A percentile compares a stretch with the other conserved stretches of the same genome.
These are phyloP conservation scores for Cercospora zeae-maydis DNA, from an alignment of 2,329 filamentous ascomycete genomes.

Conservation along the genomic window DNA sequence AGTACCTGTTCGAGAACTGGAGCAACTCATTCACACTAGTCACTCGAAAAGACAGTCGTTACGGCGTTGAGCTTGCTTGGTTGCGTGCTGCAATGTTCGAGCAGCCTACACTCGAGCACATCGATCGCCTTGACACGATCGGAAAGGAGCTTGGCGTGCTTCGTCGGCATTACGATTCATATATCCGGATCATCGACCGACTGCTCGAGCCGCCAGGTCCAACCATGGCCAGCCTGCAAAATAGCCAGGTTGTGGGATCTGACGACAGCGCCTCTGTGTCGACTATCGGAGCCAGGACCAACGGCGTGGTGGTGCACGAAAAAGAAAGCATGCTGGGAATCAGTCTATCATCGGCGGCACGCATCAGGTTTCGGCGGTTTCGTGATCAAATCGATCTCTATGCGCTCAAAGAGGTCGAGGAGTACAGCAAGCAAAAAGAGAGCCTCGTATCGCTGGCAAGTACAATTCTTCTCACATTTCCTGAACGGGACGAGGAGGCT, in stretches of 20 bases:
- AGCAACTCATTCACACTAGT: constrained; percentile 57
- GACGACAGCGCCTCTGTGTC: constrained; percentile 25
- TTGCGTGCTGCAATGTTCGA: constrained; percentile 55
- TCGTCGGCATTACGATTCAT: constrained; percentile 59
- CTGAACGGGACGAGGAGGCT: not conserved
- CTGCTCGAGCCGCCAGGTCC: constrained; percentile 49
- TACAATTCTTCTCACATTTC: constrained; percentile 6
- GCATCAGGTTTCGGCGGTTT: constrained; percentile 58
- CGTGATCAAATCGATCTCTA: constrained; percentile 58
- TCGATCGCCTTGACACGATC: constrained; percentile 56
- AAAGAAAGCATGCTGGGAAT: constrained; percentile 44
- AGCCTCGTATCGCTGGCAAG: constrained; percentile 64
- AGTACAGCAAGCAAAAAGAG: constrained; percentile 66
- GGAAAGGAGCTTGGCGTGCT: constrained; percentile 59
- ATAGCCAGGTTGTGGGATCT: constrained; percentile 38
- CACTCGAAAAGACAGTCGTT: constrained; percentile 46
- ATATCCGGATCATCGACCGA: constrained; percentile 58
- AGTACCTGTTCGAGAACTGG: constrained; percentile 64
- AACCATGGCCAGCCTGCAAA: constrained; percentile 44
- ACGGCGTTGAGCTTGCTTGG: constrained; percentile 44
- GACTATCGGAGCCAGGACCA: constrained; percentile 25
- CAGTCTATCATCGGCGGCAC: constrained; percentile 48
- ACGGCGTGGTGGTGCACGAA: constrained; percentile 22
- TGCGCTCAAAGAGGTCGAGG: constrained; percentile 59
- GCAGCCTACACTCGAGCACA: constrained; percentile 44